Conservation (phyloP, 176 grass and related monocot genomes). For the Poa pratensis region DNA sequence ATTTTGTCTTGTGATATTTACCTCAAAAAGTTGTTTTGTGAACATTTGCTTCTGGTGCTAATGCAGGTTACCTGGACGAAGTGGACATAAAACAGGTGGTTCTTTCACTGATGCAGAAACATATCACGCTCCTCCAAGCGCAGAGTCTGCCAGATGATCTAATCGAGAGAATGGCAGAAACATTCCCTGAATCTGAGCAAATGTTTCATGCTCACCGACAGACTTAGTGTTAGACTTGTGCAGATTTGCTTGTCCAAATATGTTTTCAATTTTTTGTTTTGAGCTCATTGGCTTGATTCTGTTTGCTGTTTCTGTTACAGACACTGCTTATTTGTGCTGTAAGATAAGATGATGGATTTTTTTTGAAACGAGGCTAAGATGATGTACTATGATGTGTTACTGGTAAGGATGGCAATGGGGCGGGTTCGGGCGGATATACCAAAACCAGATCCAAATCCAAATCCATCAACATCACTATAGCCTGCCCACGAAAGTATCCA, state of each 20-base stretch:
- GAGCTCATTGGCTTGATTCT: not conserved
- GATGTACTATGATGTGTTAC: not conserved
- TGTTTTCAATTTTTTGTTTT: not conserved
- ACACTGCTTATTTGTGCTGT: constrained; percentile 6
- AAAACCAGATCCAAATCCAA: no score
- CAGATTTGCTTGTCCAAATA: not conserved
- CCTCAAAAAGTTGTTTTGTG: not conserved
- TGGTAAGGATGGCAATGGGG: no score
- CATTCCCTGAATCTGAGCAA: constrained; percentile 64
- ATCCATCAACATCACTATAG: no score
- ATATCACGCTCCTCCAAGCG: constrained; percentile 30
- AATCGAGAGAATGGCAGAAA: constrained; percentile 42
- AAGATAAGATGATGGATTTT: not conserved
- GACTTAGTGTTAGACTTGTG: constrained; percentile 29
- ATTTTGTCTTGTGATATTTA: not conserved
- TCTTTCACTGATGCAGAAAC: constrained; percentile 49
- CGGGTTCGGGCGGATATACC: no score
- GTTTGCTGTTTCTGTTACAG: not conserved
- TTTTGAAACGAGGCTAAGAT: not conserved
- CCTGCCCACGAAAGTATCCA: no score
- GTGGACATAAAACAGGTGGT: constrained; percentile 28
- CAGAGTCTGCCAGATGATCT: constrained; percentile 50
- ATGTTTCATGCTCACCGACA: constrained; percentile 39
- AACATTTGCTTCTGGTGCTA: not conserved
- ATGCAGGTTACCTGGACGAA: constrained; percentile 31